These are phyloP conservation scores for Fraxinus ornus DNA, from an alignment of 305 asterid genomes.

Conservation along the genomic window DNA sequence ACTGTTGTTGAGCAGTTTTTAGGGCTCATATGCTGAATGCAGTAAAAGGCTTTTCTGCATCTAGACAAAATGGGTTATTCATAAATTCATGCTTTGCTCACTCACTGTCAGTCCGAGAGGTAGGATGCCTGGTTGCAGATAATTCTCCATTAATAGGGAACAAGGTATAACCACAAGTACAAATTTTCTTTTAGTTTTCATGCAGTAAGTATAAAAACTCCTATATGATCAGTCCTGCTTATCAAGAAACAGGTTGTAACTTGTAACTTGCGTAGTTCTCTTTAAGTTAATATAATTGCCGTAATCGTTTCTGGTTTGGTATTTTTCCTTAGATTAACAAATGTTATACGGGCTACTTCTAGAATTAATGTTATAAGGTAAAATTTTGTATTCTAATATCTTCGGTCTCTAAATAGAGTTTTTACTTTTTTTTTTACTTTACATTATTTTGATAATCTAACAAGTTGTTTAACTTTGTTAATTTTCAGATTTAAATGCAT, in stretches of 20 bases:
- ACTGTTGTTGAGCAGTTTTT: conserved; percentile 44
- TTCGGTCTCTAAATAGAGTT: no score
- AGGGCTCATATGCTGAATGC: conserved; percentile 57
- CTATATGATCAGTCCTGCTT: background rate
- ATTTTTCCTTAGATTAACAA: background rate
- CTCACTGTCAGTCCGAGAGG: conserved; percentile 82
- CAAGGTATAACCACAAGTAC: conserved; percentile 39
- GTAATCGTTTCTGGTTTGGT: background rate
- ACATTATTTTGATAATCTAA: no score
- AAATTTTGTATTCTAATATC: no score
- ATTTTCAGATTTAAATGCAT: no score
- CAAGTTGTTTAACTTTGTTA: no score
- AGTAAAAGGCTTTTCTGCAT: conserved; percentile 40
- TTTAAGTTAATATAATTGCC: background rate
- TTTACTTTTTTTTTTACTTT: no score
- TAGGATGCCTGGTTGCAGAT: conserved; percentile 68
- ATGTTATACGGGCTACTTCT: background rate
- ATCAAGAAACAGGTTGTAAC: background rate
- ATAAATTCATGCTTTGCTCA: conserved; percentile 79
- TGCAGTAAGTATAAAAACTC: background rate
- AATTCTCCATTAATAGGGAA: conserved; percentile 53
- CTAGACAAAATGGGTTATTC: conserved; percentile 52
- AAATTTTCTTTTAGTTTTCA: background rate
- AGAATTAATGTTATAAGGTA: no score
- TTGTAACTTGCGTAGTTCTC: background rate